Evolutionary conservation across 495 filamentous ascomycete species (phyloP).

Genomic region (Schizothecium vesticola): DNA sequence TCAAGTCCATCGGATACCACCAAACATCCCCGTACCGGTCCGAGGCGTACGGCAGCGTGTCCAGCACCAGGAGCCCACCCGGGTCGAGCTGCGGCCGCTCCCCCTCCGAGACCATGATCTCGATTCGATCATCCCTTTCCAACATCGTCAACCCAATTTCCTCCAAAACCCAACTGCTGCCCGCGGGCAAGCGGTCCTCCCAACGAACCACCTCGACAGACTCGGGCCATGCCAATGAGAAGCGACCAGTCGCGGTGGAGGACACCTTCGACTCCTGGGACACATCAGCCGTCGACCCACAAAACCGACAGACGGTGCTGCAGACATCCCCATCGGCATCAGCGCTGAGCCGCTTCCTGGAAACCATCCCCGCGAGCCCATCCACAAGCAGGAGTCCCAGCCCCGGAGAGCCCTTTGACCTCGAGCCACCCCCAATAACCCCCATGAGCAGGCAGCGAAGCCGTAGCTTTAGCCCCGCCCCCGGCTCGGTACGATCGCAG

Average conservation of each 20-base stretch:
- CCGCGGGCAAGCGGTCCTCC: conserved; percentile 23
- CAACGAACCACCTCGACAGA: conserved; percentile 35
- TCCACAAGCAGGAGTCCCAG: conserved; percentile 46
- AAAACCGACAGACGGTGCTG: conserved; percentile 50
- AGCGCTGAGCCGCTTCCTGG: conserved; percentile 40
- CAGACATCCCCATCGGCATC: conserved; percentile 44
- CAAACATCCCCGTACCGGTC: conserved; percentile 31
- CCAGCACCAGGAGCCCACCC: conserved; percentile 29
- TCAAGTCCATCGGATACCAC: conserved; percentile 45
- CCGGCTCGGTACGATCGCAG: neutral
- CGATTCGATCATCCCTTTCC: conserved; percentile 49
- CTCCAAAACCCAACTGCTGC: conserved; percentile 44
- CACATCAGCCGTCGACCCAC: conserved; percentile 55
- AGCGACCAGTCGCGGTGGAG: conserved; percentile 21
- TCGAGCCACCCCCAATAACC: conserved; percentile 35
- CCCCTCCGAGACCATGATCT: conserved; percentile 45
- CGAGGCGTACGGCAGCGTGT: conserved; percentile 21
- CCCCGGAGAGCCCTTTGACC: conserved; percentile 41
- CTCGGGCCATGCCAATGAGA: conserved; percentile 28
- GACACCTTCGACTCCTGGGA: conserved; percentile 69
- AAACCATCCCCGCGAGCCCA: conserved; percentile 57
- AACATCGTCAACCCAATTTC: conserved; percentile 46
- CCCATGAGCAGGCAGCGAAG: conserved; percentile 30
- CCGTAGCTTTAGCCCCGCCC: conserved; percentile 40
- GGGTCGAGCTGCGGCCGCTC: conserved; percentile 39